Evolutionary conservation across 768 basidiomycete species (phyloP).

Genomic region (Boletus rubescentipes): DNA sequence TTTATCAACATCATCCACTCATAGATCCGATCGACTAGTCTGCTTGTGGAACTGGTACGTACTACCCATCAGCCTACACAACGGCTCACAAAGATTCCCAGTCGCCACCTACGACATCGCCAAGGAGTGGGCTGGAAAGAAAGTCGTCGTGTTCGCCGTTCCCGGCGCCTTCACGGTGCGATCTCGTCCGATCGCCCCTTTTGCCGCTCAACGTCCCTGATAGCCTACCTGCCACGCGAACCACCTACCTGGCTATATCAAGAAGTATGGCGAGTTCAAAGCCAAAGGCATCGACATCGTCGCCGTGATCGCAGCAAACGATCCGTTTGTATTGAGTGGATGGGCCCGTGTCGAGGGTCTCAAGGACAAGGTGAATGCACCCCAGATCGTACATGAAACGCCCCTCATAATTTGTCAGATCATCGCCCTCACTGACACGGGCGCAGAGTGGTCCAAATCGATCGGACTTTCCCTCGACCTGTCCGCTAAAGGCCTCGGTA

Average conservation of each 20-base stretch:
- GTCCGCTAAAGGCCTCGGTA: slow-evolving; percentile 47
- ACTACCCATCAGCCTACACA: neutral
- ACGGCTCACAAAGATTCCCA: slow-evolving; percentile 23
- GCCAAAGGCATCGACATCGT: slow-evolving; percentile 52
- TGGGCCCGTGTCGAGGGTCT: slow-evolving; percentile 59
- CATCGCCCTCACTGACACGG: slow-evolving; percentile 53
- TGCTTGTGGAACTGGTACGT: slow-evolving; percentile 66
- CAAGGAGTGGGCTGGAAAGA: slow-evolving; percentile 76
- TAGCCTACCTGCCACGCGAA: slow-evolving; percentile 43
- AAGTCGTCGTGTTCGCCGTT: slow-evolving; percentile 74
- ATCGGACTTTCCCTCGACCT: slow-evolving; percentile 59
- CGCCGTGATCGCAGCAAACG: slow-evolving; percentile 58
- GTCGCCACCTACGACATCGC: slow-evolving; percentile 52
- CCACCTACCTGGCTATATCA: slow-evolving; percentile 48
- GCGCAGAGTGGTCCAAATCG: slow-evolving; percentile 53
- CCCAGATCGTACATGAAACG: slow-evolving; percentile 23
- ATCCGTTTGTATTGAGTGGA: slow-evolving; percentile 59
- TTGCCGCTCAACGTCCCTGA: neutral
- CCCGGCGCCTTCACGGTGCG: slow-evolving; percentile 79
- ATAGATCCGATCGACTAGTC: slow-evolving; percentile 35
- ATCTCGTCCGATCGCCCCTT: neutral
- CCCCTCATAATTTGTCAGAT: slow-evolving; percentile 41
- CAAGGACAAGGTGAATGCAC: slow-evolving; percentile 59
- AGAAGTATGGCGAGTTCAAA: slow-evolving; percentile 47
- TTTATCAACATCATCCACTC: slow-evolving; percentile 10